These are phyloP conservation scores for Botrytis medusae DNA, from an alignment of 2,329 filamentous ascomycete genomes.

Conservation along the genomic window DNA sequence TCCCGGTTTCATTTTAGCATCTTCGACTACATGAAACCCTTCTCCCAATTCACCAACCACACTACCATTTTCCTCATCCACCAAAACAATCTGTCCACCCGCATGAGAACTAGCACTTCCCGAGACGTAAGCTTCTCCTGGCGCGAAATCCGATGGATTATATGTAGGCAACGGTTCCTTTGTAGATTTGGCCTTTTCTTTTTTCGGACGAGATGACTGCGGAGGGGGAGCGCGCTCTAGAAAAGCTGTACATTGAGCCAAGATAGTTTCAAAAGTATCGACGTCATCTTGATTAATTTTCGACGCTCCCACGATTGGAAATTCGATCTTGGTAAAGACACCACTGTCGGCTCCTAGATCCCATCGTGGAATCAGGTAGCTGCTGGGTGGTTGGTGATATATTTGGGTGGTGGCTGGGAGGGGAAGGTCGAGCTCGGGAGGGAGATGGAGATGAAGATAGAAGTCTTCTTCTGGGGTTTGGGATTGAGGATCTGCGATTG, in stretches of 20 bases:
- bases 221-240: conserved; percentile 74
- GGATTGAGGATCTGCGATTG: conserved; percentile 54
- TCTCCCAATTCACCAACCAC: conserved; percentile 90
- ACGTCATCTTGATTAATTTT: conserved; percentile 83
- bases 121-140: conserved; percentile 74
- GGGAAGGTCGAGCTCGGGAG: conserved; percentile 89
- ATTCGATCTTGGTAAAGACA: conserved; percentile 91
- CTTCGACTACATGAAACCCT: conserved; percentile 77
- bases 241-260: conserved; percentile 97
- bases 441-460: conserved; percentile 92
- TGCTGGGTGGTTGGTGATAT: conserved; percentile 89
- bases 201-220: conserved; percentile 29
- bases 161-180: conserved; percentile 54
- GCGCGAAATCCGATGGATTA: conserved; percentile 77
- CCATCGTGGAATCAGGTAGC: conserved; percentile 94
- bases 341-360: conserved; percentile 85
- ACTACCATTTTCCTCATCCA: conserved; percentile 95
- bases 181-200: conserved; percentile 37
- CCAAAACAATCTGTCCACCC: conserved; percentile 79
- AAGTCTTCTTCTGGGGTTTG: conserved; percentile 79
- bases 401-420: conserved; percentile 95
- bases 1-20: conserved; percentile 73
- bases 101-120: conserved; percentile 59
- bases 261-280: conserved; percentile 94
- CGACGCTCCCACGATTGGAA: conserved; percentile 71